Evolutionary conservation across 2,329 filamentous ascomycete species (phyloP), one percentile per base, ranked within the genome.

Genomic region (Cercospora zeina): DNA sequence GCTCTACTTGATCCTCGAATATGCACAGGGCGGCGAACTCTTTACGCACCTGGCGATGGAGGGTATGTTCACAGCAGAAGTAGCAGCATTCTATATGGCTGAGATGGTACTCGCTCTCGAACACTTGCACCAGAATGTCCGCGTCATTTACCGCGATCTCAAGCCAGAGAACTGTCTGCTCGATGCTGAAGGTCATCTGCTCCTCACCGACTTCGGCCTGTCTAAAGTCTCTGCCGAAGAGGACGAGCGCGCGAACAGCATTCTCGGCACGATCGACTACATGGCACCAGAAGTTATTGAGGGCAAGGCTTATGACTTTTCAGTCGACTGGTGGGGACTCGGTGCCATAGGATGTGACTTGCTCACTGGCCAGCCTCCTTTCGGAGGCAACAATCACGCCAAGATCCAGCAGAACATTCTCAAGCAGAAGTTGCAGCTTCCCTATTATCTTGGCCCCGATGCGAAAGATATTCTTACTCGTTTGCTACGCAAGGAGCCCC

Each of bases 321-420:
- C 92, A 1, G 96, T 97, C 16, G 95, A 99, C 78, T 99, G 93
- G 93, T 99, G 95, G 95, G 96, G 93, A 4, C 88, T 99, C 51
- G 95, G 96, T 36, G 93, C 93, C 2, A 84, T 99, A 50, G 92
- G 91, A 34, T 96, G 88, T 76, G 95, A 99, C 75, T 82, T 99
- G 36, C 87, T 99, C 75, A 97, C 93, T 9, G 95, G 96, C 58
- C 88, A 88, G 59, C 92, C 93, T 8, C 95, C 96, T 0, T 99
- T 97, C 79, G 87, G 87, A 27, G 95, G 91, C 47, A 88, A 88
- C 76, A 97, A 97, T 78, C 88, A 96, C 74, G 87, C 91, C 73
- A 97, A 96, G 81, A 93, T 97, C 66, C 91, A 96, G 76, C 89
- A 97, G 71, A 96, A 95, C 75, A 99, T 99, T 71, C 82, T 96